These are phyloP conservation scores for Sporothrix brunneoviolacea DNA, from an alignment of 2,329 filamentous ascomycete genomes.

Conservation along the genomic window DNA sequence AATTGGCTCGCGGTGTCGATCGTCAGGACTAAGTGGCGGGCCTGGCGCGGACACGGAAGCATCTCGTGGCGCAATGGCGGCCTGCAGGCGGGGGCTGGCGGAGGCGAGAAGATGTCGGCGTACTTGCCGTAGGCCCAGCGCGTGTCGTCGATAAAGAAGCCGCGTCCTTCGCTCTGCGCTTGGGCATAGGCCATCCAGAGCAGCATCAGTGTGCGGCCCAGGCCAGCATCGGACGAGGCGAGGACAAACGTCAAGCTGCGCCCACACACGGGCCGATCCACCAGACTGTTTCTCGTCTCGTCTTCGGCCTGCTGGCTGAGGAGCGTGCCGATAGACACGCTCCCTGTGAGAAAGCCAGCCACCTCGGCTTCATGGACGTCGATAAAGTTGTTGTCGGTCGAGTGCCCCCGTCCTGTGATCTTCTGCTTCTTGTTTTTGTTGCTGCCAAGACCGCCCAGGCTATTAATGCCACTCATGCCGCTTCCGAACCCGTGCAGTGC, in stretches of 20 bases:
- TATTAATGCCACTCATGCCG: neutral
- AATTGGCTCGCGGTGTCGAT: slow-evolving; percentile 57
- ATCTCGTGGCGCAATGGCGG: slow-evolving; percentile 69
- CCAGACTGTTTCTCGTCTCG: slow-evolving; percentile 32
- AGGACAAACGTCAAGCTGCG: slow-evolving; percentile 71
- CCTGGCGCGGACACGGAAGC: slow-evolving; percentile 70
- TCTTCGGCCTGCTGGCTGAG: slow-evolving; percentile 22
- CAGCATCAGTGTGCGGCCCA: slow-evolving; percentile 70
- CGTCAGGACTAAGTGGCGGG: slow-evolving; percentile 68
- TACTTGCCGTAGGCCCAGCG: slow-evolving; percentile 78
- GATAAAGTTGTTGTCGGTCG: slow-evolving; percentile 59
- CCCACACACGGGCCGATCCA: slow-evolving; percentile 54
- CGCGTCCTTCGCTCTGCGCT: slow-evolving; percentile 63
- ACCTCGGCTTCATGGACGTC: slow-evolving; percentile 67
- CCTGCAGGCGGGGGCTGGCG: slow-evolving; percentile 58
- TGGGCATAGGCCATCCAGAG: slow-evolving; percentile 81
- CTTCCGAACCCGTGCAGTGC: slow-evolving; percentile 32
- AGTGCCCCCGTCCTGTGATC: neutral
- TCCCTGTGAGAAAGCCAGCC: slow-evolving; percentile 52
- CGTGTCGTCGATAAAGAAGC: slow-evolving; percentile 80
- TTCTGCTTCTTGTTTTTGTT: neutral
- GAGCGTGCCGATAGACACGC: slow-evolving; percentile 31
- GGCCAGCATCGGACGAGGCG: slow-evolving; percentile 65
- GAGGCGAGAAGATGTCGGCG: slow-evolving; percentile 61
- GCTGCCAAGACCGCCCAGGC: neutral